A percentile compares a stretch with the other conserved stretches of the same genome.
phyloP scores from a whole-genome alignment of 139 green algal genomes.

The Zygnema cylindricum region DNA sequence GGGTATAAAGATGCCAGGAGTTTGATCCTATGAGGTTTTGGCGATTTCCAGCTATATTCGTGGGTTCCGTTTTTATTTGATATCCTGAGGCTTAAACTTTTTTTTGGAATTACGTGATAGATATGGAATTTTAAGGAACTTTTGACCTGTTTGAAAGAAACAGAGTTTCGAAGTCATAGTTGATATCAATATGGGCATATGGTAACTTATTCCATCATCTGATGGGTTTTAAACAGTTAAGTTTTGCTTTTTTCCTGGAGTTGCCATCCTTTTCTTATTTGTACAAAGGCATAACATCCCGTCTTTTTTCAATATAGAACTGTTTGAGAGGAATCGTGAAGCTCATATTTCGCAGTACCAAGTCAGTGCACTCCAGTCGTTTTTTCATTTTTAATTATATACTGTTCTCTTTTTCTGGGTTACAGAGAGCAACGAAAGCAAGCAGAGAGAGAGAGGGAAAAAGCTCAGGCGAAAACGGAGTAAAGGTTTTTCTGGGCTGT shows the following conservation, averaged over 20 bases:
- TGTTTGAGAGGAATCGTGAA: neutral
- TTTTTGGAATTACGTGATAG: neutral
- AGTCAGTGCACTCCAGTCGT: neutral
- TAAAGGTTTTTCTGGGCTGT: neutral
- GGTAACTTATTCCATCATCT: no score
- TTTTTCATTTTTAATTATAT: neutral
- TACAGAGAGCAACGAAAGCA: slow-evolving; percentile 41
- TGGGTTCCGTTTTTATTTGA: no score
- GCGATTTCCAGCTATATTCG: no score
- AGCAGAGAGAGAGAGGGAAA: slow-evolving; percentile 35
- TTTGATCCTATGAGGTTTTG: slow-evolving; percentile 4
- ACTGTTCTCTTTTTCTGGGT: neutral
- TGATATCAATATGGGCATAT: no score
- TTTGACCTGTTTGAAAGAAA: no score
- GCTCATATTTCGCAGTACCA: neutral
- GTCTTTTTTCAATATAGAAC: neutral
- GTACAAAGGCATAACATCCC: neutral
- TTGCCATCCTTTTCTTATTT: neutral
- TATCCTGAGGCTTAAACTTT: neutral
- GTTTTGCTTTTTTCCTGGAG: neutral
- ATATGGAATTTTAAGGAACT: no score
- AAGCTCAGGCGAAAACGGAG: slow-evolving; percentile 21
- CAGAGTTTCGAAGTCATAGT: no score
- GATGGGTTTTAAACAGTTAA: neutral
- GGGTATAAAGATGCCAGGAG: neutral